A percentile compares a stretch with the other conserved stretches of the same genome.
Evolutionary conservation across 208 protist genomes (phyloP).

Genomic region (Trypanosoma lewisi): DNA sequence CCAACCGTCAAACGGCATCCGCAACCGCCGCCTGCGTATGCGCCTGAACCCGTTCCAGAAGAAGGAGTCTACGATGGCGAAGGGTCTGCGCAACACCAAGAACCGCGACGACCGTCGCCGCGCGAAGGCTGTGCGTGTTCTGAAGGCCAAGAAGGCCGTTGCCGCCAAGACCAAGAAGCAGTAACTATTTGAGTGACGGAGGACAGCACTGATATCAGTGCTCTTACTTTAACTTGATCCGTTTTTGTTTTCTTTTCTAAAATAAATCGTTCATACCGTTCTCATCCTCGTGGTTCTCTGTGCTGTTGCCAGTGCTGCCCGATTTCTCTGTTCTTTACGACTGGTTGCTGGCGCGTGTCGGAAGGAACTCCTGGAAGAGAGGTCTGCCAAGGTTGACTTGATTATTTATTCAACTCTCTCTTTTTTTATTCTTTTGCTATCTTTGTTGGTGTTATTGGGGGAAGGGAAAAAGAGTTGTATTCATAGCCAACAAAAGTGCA

Average conservation of each 20-base stretch:
- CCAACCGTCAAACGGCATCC: conserved; percentile 64
- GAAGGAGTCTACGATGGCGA: conserved; percentile 50
- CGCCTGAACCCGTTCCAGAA: conserved; percentile 78
- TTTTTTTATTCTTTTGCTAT: neutral
- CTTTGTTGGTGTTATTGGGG: neutral
- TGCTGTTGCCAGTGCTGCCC: no score
- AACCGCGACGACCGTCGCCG: conserved; percentile 55
- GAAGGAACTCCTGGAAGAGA: no score
- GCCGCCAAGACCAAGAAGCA: conserved; percentile 42
- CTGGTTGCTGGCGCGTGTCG: no score
- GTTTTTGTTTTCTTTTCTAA: conserved; percentile 11
- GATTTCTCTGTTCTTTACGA: conserved; percentile 2
- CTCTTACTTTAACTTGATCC: neutral
- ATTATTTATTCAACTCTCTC: no score
- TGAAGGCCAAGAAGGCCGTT: conserved; percentile 57
- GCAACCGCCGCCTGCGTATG: conserved; percentile 77
- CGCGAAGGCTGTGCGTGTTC: conserved; percentile 31
- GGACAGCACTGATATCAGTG: neutral
- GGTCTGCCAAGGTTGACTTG: no score
- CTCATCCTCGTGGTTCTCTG: neutral
- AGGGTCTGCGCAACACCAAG: conserved; percentile 46
- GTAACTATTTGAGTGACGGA: conserved; percentile 18
- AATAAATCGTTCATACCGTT: no score
- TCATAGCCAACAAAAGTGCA: neutral
- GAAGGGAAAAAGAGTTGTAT: no score